Evolutionary conservation across 31 red algal genomes (phyloP), one percentile per base, ranked within the genome.

Genomic region (Asparagopsis taxiformis): DNA sequence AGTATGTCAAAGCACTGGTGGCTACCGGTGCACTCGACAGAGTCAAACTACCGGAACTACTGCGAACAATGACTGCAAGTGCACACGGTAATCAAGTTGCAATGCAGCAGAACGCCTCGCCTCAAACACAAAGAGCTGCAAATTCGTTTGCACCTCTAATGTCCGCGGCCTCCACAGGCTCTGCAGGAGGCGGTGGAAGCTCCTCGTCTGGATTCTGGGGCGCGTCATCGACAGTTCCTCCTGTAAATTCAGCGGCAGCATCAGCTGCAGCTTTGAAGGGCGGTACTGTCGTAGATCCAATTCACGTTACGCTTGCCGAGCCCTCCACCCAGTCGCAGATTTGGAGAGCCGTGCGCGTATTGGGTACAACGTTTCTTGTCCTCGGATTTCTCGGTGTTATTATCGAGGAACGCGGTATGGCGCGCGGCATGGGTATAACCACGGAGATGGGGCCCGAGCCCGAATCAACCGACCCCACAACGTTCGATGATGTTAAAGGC

Each of bases 401-500:
- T 33, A 94, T 99, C 68, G 95, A 99, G 72, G 95, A 99, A 58
- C 91, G 95, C 16, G 89, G 91, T n/a, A 78, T 99, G 61, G 62
- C 71, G 50, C 61, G 85, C 9, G 91, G 91, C 15, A 84, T 99
- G 68, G 91, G 95, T 29, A 85, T 99, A 2, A 91, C 82, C 56
- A 90, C 87, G 0, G 91, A 99, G 15, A 91, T 94, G 73, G 55
- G 31, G 29, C 85, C 85, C 3, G 95, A 94, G 24, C 88, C 85
- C 30, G 95, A 86, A 53, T 32, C 65, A 1, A 60, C 65, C 19
- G 92, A 88, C 30, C 74, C 85, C 17, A 89, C 73, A 26, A 74
- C 77, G 22, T 99, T 99, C 76, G 83, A 88, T 2, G 97, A 99
- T 69, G 97, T 99, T 16, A 93, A 93, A 71, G 97, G 97, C 33